Conservation (phyloP, 768 basidiomycete genomes). For the Auriscalpium orientale region DNA sequence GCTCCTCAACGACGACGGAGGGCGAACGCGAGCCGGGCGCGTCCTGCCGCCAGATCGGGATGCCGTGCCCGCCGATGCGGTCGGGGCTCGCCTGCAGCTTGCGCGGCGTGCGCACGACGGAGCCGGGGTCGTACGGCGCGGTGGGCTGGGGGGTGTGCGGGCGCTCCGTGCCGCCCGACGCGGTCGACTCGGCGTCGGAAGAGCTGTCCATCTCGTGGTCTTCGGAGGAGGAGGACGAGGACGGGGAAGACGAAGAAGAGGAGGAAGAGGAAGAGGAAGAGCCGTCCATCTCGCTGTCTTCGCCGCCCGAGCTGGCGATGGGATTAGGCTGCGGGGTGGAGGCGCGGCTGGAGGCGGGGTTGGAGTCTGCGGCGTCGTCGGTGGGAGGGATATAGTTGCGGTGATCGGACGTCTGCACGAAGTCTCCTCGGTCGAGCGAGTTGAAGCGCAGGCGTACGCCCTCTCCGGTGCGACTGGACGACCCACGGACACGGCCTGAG, state of each 20-base stretch:
- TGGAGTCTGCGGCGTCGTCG: too few relatives aligned
- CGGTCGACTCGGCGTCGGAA: slow-evolving; percentile 6
- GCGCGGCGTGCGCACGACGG: slow-evolving; percentile 10
- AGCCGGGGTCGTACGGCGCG: slow-evolving; percentile 9
- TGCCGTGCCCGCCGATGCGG: neutral
- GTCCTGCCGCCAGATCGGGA: neutral
- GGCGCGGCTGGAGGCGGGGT: too few relatives aligned
- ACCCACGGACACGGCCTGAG: too few relatives aligned
- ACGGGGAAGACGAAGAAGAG: neutral
- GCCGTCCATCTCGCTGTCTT: too few relatives aligned
- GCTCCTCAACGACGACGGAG: neutral
- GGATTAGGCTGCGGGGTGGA: too few relatives aligned
- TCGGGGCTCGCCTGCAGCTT: neutral
- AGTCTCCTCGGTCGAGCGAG: too few relatives aligned
- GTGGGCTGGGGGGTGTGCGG: slow-evolving; percentile 3
- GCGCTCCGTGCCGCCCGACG: neutral
- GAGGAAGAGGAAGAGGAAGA: too few relatives aligned
- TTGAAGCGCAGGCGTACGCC: too few relatives aligned
- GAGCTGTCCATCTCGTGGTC: slow-evolving; percentile 8
- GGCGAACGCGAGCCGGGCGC: neutral
- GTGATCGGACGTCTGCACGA: too few relatives aligned
- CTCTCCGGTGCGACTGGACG: too few relatives aligned
- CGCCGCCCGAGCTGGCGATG: too few relatives aligned
- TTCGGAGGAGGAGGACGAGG: neutral
- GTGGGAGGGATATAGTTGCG: too few relatives aligned